Conservation (phyloP, 768 basidiomycete species). For the Saitozyma sp. region DNA sequence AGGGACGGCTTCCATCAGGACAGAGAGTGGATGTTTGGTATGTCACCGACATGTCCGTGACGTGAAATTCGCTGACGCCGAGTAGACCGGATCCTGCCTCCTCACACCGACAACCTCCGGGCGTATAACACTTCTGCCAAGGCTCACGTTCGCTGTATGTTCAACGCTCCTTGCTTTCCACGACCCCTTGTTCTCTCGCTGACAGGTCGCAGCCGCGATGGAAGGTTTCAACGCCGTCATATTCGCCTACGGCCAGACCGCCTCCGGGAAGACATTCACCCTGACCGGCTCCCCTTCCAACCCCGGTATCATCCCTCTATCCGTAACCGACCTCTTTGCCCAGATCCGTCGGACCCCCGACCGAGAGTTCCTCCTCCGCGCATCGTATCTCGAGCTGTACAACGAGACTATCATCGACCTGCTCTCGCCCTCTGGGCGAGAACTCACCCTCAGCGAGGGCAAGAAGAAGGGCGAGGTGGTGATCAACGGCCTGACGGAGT, state of each 20-base stretch:
- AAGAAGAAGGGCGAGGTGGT: slow-evolving; percentile 59
- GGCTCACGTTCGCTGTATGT: slow-evolving; percentile 43
- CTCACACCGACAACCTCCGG: slow-evolving; percentile 36
- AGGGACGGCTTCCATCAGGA: slow-evolving; percentile 38
- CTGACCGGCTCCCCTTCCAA: slow-evolving; percentile 64
- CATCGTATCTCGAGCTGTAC: slow-evolving; percentile 96
- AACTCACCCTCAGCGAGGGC: slow-evolving; percentile 56
- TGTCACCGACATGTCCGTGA: slow-evolving; percentile 5
- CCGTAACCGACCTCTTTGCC: slow-evolving; percentile 77
- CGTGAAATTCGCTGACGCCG: neutral
- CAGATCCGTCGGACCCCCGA: slow-evolving; percentile 59
- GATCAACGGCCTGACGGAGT: slow-evolving; percentile 71
- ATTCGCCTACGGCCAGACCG: slow-evolving; percentile 84
- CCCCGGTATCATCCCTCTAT: slow-evolving; percentile 90
- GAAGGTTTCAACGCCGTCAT: slow-evolving; percentile 94
- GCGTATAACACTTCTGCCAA: slow-evolving; percentile 44
- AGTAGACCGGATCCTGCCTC: slow-evolving; percentile 48
- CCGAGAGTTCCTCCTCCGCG: slow-evolving; percentile 89
- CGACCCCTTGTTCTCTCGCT: slow-evolving; percentile 9
- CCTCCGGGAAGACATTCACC: slow-evolving; percentile 72
- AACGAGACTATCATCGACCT: slow-evolving; percentile 63
- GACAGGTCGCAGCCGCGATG: slow-evolving; percentile 69
- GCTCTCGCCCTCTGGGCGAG: slow-evolving; percentile 75
- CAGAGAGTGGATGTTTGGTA: slow-evolving; percentile 50
- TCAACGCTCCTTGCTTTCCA: neutral